Conservation (phyloP, 1,284 basidiomycete genomes). For the Leccinum glutinopallens region DNA sequence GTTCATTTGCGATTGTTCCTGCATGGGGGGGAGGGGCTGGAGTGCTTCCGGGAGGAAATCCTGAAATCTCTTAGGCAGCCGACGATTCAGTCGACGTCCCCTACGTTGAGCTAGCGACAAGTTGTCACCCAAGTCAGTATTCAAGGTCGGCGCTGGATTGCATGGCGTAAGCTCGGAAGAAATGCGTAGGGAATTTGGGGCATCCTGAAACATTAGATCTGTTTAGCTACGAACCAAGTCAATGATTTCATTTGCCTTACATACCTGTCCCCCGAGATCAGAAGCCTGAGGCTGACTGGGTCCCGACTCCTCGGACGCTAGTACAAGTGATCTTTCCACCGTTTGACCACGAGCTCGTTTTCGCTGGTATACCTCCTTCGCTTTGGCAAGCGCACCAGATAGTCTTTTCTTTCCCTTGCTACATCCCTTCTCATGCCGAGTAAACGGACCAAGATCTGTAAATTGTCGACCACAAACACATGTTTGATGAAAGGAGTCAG, state of each 20-base stretch:
- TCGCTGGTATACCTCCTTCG: background rate
- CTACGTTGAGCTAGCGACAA: background rate
- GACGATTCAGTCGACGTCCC: background rate
- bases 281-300: background rate
- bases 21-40: background rate
- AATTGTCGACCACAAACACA: background rate
- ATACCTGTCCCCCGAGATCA: background rate
- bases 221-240: background rate
- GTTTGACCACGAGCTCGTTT: background rate
- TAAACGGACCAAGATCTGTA: background rate
- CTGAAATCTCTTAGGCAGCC: background rate
- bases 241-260: background rate
- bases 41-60: conserved; percentile 1
- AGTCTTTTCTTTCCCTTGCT: background rate
- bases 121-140: background rate
- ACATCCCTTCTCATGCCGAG: background rate
- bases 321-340: background rate
- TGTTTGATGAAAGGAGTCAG: background rate
- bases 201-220: background rate
- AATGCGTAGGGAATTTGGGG: background rate
- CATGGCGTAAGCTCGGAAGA: background rate
- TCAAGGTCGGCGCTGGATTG: background rate
- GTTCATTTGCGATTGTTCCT: background rate
- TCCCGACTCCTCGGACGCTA: too few relatives aligned
- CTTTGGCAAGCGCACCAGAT: background rate